Evolutionary conservation across 1,139 yeast genomes (phyloP).

Genomic region (Tardiomyces depauwii): DNA sequence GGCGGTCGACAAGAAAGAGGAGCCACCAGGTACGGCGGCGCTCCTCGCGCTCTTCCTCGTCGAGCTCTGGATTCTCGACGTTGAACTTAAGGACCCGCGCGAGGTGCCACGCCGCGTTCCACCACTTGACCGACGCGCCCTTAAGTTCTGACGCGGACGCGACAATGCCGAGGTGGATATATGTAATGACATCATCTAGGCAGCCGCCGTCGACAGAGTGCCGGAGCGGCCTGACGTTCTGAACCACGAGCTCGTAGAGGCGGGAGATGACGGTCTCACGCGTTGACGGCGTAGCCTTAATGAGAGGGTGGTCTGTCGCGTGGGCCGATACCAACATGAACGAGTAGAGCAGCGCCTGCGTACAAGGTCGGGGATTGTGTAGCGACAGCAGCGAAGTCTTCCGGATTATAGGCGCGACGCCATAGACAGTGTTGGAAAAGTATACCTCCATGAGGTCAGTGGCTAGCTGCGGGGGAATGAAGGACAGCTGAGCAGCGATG

Average conservation of each 20-base stretch:
- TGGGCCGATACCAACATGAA: conserved; percentile 27
- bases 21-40: conserved; percentile 34
- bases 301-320: conserved; percentile 28
- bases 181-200: conserved; percentile 30
- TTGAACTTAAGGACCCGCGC: conserved; percentile 26
- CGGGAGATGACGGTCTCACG: conserved; percentile 18
- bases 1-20: conserved; percentile 30
- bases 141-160: conserved; percentile 32
- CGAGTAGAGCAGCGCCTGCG: conserved; percentile 25
- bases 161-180: conserved; percentile 28
- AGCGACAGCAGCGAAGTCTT: conserved; percentile 15
- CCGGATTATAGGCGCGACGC: conserved; percentile 19
- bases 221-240: conserved; percentile 17
- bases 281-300: conserved; percentile 22
- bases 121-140: conserved; percentile 31
- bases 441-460: conserved; percentile 28
- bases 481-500: conserved; percentile 15
- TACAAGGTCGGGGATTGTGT: conserved; percentile 3
- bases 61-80: conserved; percentile 18
- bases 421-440: conserved; percentile 23
- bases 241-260: conserved; percentile 19
- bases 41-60: conserved; percentile 29
- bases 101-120: conserved; percentile 27
- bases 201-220: conserved; percentile 19
- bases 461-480: conserved; percentile 25